Evolutionary conservation across 2,329 filamentous ascomycete genomes (phyloP).

Genomic region (Onygenales sp.): DNA sequence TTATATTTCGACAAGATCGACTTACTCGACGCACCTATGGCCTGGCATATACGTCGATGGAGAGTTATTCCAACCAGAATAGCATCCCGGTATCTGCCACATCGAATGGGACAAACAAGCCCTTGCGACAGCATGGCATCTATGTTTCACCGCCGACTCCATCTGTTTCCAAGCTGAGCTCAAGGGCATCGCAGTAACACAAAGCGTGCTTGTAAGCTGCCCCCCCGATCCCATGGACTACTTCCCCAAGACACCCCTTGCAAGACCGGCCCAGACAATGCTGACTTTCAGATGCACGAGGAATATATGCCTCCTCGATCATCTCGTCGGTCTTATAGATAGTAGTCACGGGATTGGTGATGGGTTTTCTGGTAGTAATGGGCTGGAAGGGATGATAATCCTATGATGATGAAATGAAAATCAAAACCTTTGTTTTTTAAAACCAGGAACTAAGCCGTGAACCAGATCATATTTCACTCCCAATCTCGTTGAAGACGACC

Average conservation of each 20-base stretch:
- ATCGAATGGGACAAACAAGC: background rate
- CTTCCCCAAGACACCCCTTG: background rate
- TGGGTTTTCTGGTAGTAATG: too few relatives aligned
- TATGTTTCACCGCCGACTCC: background rate
- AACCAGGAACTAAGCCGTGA: too few relatives aligned
- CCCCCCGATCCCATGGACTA: background rate
- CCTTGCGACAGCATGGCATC: background rate
- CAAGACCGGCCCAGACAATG: background rate
- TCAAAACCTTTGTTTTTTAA: too few relatives aligned
- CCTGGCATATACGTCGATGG: background rate
- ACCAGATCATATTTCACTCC: too few relatives aligned
- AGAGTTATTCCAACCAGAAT: background rate
- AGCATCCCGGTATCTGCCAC: slow-evolving; percentile 1
- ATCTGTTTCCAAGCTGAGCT: background rate
- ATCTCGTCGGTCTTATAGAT: too few relatives aligned
- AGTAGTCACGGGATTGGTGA: too few relatives aligned
- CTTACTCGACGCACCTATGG: background rate
- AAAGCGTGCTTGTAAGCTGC: background rate
- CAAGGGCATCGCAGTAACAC: slow-evolving; percentile 1
- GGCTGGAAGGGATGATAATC: too few relatives aligned
- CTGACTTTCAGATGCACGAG: background rate
- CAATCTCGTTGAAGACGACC: too few relatives aligned
- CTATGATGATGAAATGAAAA: too few relatives aligned
- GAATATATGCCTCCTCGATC: background rate
- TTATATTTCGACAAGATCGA: slow-evolving; percentile 3